Conservation (phyloP, 2,329 filamentous ascomycete genomes). For the Cadophora luteo-olivacea region DNA sequence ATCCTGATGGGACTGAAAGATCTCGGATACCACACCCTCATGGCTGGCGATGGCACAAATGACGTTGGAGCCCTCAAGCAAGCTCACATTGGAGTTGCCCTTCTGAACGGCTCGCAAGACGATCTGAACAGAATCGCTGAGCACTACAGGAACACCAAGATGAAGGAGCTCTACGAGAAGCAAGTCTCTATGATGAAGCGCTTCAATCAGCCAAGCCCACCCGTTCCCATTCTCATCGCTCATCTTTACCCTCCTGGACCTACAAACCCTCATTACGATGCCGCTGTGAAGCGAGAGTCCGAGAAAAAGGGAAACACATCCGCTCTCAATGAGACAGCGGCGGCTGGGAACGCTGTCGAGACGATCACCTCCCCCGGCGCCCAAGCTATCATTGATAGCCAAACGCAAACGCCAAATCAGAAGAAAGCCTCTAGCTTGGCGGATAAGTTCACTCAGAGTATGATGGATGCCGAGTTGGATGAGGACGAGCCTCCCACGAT, state of each 20-base stretch:
- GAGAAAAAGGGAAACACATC: constrained; percentile 75
- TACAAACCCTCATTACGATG: constrained; percentile 90
- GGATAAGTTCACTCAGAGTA: constrained; percentile 82
- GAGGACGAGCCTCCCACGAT: constrained; percentile 91
- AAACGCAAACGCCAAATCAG: constrained; percentile 67
- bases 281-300: constrained; percentile 87
- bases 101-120: constrained; percentile 92
- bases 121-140: constrained; percentile 92
- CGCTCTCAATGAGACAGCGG: constrained; percentile 56
- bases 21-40: constrained; percentile 95
- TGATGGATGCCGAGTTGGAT: constrained; percentile 90
- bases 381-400: constrained; percentile 62
- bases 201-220: constrained; percentile 93
- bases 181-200: constrained; percentile 89
- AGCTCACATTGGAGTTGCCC: constrained; percentile 93
- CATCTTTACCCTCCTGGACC: constrained; percentile 93
- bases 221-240: constrained; percentile 89
- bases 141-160: constrained; percentile 91
- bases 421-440: constrained; percentile 80
- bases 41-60: constrained; percentile 98
- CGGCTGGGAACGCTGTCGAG: constrained; percentile 58
- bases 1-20: constrained; percentile 97
- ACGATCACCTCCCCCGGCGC: constrained; percentile 72
- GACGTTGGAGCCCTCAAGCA: constrained; percentile 98
- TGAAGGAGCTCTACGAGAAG: constrained; percentile 99